These are phyloP conservation scores for Adiantum capillusveneris DNA, from an alignment of 75 land plant species.

Conservation along the genomic window DNA sequence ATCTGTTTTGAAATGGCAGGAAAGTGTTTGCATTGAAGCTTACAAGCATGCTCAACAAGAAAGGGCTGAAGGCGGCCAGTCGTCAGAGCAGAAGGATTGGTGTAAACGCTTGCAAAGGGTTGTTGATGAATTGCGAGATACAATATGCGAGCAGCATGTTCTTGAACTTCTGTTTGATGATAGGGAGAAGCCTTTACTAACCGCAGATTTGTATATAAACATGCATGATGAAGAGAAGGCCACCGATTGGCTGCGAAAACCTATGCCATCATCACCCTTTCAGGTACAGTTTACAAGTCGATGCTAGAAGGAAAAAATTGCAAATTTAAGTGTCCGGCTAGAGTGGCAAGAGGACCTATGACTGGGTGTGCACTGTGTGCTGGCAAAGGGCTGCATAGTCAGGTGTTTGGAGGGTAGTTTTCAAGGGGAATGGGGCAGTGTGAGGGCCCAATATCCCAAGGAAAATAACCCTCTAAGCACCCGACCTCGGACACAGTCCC, in stretches of 20 bases:
- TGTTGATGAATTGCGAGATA: slow-evolving; percentile 65
- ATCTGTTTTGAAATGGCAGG: slow-evolving; percentile 14
- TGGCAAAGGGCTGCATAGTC: too few relatives aligned
- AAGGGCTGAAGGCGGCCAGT: slow-evolving; percentile 2
- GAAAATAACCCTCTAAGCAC: too few relatives aligned
- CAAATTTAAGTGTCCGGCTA: background rate
- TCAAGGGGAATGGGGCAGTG: too few relatives aligned
- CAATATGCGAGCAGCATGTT: slow-evolving; percentile 51
- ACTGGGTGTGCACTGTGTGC: too few relatives aligned
- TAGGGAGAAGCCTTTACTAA: slow-evolving; percentile 57
- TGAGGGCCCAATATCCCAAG: too few relatives aligned
- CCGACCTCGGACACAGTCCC: too few relatives aligned
- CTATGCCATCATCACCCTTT: slow-evolving; percentile 76
- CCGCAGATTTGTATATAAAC: slow-evolving; percentile 52
- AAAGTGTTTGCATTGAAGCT: slow-evolving; percentile 7
- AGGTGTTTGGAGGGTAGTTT: too few relatives aligned
- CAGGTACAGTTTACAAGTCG: slow-evolving; percentile 38
- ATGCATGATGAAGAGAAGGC: slow-evolving; percentile 31
- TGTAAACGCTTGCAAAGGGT: slow-evolving; percentile 54
- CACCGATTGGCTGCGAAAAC: slow-evolving; percentile 44
- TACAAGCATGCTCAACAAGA: slow-evolving; percentile 14
- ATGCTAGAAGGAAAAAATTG: background rate
- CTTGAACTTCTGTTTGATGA: slow-evolving; percentile 31
- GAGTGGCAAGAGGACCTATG: too few relatives aligned
- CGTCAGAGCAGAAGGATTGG: slow-evolving; percentile 65